Conservation (phyloP, 768 basidiomycete genomes). For the Lentinula detonsa region DNA sequence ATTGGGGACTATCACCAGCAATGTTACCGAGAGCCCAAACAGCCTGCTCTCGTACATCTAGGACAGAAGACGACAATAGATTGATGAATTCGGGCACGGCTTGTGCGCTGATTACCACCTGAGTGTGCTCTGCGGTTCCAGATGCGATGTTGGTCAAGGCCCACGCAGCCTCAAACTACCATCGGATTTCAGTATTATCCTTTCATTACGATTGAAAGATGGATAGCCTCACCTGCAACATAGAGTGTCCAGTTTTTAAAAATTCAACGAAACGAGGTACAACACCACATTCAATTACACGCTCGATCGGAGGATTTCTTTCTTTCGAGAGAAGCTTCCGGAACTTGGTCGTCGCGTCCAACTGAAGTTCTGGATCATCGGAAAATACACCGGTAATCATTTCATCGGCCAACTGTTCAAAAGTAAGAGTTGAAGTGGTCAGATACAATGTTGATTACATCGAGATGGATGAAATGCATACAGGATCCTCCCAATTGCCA, state of each 20-base stretch:
- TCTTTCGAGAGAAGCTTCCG: slow-evolving; percentile 98
- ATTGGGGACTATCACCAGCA: slow-evolving; percentile 96
- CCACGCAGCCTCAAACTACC: slow-evolving; percentile 95
- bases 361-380: slow-evolving; percentile 83
- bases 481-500: slow-evolving; percentile 75
- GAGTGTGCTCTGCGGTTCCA: slow-evolving; percentile 96
- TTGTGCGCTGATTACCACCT: slow-evolving; percentile 91
- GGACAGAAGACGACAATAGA: slow-evolving; percentile 86
- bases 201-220: not conserved
- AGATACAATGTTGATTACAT: not conserved
- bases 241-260: slow-evolving; percentile 69
- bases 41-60: slow-evolving; percentile 98
- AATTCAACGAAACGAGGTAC: slow-evolving; percentile 98
- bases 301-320: slow-evolving; percentile 98
- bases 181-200: not conserved
- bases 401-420: slow-evolving; percentile 71
- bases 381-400: slow-evolving; percentile 95
- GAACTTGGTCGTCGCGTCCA: slow-evolving; percentile 97
- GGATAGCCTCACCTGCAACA: slow-evolving; percentile 65
- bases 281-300: slow-evolving; percentile 95
- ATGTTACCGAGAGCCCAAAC: slow-evolving; percentile 99
- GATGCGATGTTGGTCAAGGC: slow-evolving; percentile 97
- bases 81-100: slow-evolving; percentile 98
- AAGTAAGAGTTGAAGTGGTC: not conserved
- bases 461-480: slow-evolving; percentile 27